Evolutionary conservation across 768 basidiomycete genomes (phyloP), one percentile per base, ranked within the genome.

Genomic region (Tulasnella sp.): DNA sequence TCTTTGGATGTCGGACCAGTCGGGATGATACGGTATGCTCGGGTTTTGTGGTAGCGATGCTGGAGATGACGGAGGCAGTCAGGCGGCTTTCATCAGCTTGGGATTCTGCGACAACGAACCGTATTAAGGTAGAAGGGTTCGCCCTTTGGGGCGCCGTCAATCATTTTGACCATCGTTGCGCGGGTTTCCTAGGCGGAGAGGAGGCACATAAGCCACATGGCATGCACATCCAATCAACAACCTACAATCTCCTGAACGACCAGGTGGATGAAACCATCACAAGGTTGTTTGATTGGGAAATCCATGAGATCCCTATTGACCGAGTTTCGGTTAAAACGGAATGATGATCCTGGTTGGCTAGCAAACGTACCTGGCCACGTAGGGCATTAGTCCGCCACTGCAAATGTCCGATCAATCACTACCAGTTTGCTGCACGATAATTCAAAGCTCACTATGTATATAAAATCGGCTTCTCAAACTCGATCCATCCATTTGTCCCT

Each of bases 181-280:
- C 93, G 88, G 9, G 88, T 84, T 90, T 92, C 42, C 38, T n/a
- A 48, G 44, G 9, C 56, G 71, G 18, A 68, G 38, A 10, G 62
- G 52, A 34, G 36, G 74, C 77, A 34, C 74, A 73, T 76, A 76
- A 24, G 73, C 21, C 3, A 31, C 24, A 24, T 7, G 10, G 5
- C 52, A 52, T n/a, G 74, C 77, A 68, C 71, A 81, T 81, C 19
- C 9, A 16, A 36, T 27, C 62, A 80, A 79, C 40, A n/a, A 85
- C 90, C 48, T 82, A 93, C 94, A 79, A 87, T 81, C 77, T 90
- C 88, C 87, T 94, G 91, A 52, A 89, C 87, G 62, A 89, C 88
- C 62, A 96, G 84, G 82, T 95, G 94, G 76, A 96, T 91, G 40
- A 91, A 84, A 0, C 94, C 94, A 82, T 96, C 94, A 80, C 93